phyloP scores from a whole-genome alignment of 164 flowering plant species.

The Vitis vinifera region DNA sequence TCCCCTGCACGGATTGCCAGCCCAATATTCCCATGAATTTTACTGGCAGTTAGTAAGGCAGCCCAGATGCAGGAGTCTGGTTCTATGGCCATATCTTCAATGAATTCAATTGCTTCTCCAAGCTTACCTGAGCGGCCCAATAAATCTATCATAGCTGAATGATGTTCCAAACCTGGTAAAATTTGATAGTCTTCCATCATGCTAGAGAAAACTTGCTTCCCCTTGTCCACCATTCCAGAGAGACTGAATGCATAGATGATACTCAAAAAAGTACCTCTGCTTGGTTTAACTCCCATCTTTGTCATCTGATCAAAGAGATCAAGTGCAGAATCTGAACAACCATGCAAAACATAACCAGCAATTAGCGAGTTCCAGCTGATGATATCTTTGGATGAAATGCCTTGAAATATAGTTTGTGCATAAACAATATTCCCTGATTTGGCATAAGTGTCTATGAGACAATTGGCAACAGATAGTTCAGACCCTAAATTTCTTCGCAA shows the following conservation, averaged over 20 bases:
- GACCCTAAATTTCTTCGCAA: conserved; percentile 39
- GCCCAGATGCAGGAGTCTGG: conserved; percentile 43
- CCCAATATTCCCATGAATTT: conserved; percentile 36
- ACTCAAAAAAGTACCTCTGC: conserved; percentile 46
- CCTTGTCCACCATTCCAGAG: conserved; percentile 48
- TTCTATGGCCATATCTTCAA: conserved; percentile 41
- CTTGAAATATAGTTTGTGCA: conserved; percentile 45
- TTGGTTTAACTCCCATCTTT: conserved; percentile 37
- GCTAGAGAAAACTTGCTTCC: conserved; percentile 35
- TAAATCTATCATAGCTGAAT: conserved; percentile 51
- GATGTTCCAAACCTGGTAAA: conserved; percentile 49
- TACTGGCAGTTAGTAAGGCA: conserved; percentile 47
- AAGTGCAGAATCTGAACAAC: conserved; percentile 37
- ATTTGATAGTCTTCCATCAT: conserved; percentile 45
- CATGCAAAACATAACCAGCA: conserved; percentile 52
- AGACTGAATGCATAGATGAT: conserved; percentile 45
- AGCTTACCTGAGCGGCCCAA: conserved; percentile 61
- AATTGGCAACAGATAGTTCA: conserved; percentile 41
- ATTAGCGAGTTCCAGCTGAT: conserved; percentile 58
- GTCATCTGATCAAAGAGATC: conserved; percentile 50
- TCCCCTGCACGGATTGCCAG: conserved; percentile 42
- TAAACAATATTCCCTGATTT: conserved; percentile 49
- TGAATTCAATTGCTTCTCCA: conserved; percentile 44
- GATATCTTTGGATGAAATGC: conserved; percentile 39
- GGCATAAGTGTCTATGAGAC: conserved; percentile 51